Conservation (phyloP, 345 rosid genomes). For the Punica granatum region DNA sequence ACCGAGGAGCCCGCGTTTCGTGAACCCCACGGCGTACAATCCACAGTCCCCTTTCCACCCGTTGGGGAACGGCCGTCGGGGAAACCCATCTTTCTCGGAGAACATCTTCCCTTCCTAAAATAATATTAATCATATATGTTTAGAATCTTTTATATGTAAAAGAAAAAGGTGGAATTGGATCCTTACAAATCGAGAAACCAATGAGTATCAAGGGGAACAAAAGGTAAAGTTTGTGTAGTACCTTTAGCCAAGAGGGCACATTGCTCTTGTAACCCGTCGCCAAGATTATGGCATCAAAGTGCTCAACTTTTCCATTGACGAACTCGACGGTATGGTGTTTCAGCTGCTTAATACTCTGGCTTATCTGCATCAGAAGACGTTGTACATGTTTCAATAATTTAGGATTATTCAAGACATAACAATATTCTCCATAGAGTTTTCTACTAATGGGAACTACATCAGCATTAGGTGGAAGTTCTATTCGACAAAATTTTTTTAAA, state of each 20-base stretch:
- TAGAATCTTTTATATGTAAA: too few species aligned
- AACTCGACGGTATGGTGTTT: slow-evolving; percentile 52
- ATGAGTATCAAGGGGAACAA: background rate
- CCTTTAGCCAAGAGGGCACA: slow-evolving; percentile 93
- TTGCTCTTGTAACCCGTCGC: slow-evolving; percentile 98
- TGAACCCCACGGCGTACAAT: slow-evolving; percentile 87
- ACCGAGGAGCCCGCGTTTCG: slow-evolving; percentile 76
- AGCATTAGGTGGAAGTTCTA: background rate
- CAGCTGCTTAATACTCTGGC: slow-evolving; percentile 54
- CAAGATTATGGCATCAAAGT: slow-evolving; percentile 70
- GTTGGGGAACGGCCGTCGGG: slow-evolving; percentile 58
- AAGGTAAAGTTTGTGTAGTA: slow-evolving; percentile 13
- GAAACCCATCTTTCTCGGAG: slow-evolving; percentile 70
- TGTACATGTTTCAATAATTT: background rate
- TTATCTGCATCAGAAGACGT: slow-evolving; percentile 40
- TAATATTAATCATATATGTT: background rate
- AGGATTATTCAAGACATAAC: background rate
- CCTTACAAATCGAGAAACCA: too few species aligned
- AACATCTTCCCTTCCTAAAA: slow-evolving; percentile 70
- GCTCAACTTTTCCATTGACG: slow-evolving; percentile 45
- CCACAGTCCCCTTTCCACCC: slow-evolving; percentile 98
- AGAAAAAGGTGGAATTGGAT: background rate
- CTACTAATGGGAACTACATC: background rate
- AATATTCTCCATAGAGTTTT: background rate
- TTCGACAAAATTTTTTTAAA: too few species aligned